Evolutionary conservation across 306 rosid genomes (phyloP).

Genomic region (Rubus idaeus): DNA sequence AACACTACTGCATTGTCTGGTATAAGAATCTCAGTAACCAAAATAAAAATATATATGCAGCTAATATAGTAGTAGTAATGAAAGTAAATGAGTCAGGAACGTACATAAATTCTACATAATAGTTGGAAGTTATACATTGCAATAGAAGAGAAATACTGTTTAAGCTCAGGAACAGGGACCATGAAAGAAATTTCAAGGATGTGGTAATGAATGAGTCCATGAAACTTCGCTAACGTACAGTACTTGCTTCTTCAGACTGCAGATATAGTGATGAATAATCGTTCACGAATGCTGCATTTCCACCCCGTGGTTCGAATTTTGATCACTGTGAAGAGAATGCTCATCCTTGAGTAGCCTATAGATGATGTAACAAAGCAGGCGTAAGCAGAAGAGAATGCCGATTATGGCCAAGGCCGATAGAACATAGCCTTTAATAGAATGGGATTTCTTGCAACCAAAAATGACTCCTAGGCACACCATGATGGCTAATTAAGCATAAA

Average conservation of each 20-base stretch:
- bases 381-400: slow-evolving; percentile 37
- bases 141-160: background rate
- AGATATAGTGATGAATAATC: background rate
- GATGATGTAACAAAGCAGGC: slow-evolving; percentile 30
- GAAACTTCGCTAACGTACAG: background rate
- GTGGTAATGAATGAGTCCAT: background rate
- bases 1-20: background rate
- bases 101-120: too few species aligned
- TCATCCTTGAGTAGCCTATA: slow-evolving; percentile 18
- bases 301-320: slow-evolving; percentile 1
- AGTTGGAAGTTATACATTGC: background rate
- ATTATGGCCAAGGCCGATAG: slow-evolving; percentile 38
- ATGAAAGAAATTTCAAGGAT: background rate
- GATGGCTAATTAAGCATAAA: slow-evolving; percentile 15
- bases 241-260: background rate
- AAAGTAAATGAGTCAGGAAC: too few species aligned
- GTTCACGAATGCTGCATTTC: slow-evolving; percentile 22
- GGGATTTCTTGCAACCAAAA: slow-evolving; percentile 30
- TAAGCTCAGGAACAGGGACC: background rate
- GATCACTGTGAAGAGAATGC: background rate
- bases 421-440: slow-evolving; percentile 30
- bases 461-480: slow-evolving; percentile 47
- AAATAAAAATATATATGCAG: background rate
- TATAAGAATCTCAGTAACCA: background rate
- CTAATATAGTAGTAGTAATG: too few species aligned